Evolutionary conservation across 306 rosid species (phyloP), one percentile per base, ranked within the genome.

Genomic region (Citrullus colocynthis): DNA sequence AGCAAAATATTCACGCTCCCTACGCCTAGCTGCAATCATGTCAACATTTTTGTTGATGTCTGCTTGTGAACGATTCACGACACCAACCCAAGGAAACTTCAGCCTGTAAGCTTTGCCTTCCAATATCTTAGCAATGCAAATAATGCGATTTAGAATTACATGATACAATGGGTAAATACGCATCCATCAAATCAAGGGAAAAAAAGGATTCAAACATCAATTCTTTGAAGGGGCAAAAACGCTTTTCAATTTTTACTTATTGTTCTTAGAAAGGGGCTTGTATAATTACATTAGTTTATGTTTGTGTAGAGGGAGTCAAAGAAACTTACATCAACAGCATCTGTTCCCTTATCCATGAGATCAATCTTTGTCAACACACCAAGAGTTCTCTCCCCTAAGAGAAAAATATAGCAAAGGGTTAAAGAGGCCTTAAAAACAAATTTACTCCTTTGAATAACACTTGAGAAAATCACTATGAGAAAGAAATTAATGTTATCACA

Each of bases 321-420:
- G 8, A 52, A 59, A 86, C 93, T 90, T 85, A 93, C 98, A 37
- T 93, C 98, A 57, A 86, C 98, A 60, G 98, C 98, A 88, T 93
- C 97, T 15, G 98, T 93, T 62, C 98, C 98, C 96, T 93, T 93
- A 81, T 93, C 98, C 98, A 93, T 91, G 41, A 93, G 97, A 86
- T 93, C 98, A 87, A 93, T 93, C 88, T 93, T 93, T 44, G 98
- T 93, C 89, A 93, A 85, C 74, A 93, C 98, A 76, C 98, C 98
- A 54, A 91, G 18, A 72, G 97, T 93, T 87, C 98, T 93, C 81
- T 93, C 98, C 86, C 98, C 97, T 93, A 83, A 83, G 77, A 82
- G 75, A 64, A 48, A 48, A 57, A 41, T 13, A 65, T 34, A 41
- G 28, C 15, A 78, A 52, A 78, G 16, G 28, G 15, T 52, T 13